Evolutionary conservation across 129 eudicot species (phyloP), one percentile per base, ranked within the genome.

Genomic region (Lonicera japonica): DNA sequence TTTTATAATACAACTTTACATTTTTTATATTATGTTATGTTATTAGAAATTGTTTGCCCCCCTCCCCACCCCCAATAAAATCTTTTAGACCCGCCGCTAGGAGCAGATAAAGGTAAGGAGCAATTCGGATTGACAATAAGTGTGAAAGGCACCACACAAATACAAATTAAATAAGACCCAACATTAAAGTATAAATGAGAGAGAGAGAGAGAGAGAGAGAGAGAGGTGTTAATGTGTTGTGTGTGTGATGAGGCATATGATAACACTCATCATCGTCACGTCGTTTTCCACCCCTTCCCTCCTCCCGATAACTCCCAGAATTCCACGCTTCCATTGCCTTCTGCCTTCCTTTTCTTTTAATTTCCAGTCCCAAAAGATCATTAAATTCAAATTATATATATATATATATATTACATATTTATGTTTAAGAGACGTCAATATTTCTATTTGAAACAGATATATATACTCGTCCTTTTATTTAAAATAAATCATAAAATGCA

Each of bases 71-170:
- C n/a, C n/a, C n/a, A n/a, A n/a, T n/a, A n/a, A n/a, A n/a, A n/a
- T n/a, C n/a, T n/a, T n/a, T n/a, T n/a, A n/a, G n/a, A n/a, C n/a
- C n/a, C n/a, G n/a, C n/a, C n/a, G n/a, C n/a, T n/a, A 38, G 43
- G 10, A 4, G 43, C 43, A 38, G 50, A 17, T 46, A 67, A 41
- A 62, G 48, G 54, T 47, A 56, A 54, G 77, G 83, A 78, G 88
- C 80, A 77, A 70, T 66, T 70, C 55, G 88, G 83, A 82, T 77
- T 77, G 75, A 77, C 81, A 77, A 82, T 82, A 63, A 74, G 78
- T 64, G 75, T 82, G 87, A 82, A 82, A 82, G 77, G 70, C 72
- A 78, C 83, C 54, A 58, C 77, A 77, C 80, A 69, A 58, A 11
- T n/a, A 29, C 36, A 6, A 29, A 6, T 1, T 29, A 6, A 29